Conservation (phyloP, 805 yeast genomes). For the Teunomyces tritomae region DNA sequence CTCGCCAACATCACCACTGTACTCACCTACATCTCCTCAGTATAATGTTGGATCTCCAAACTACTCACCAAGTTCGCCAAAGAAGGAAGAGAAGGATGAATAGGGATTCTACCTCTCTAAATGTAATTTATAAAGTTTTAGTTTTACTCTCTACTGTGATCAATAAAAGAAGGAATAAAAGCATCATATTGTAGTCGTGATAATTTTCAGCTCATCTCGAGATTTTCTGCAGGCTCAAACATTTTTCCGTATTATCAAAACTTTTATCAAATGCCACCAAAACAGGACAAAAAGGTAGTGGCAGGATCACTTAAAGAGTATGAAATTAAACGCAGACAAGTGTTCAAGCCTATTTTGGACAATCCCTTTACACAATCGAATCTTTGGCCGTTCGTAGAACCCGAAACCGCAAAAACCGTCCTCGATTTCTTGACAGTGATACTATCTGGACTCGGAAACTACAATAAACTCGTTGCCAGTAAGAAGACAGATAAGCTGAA, state of each 20-base stretch:
- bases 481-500: conserved; percentile 1
- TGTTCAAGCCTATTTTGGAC: conserved; percentile 62
- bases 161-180: neutral
- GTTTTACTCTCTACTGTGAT: conserved; percentile 1
- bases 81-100: conserved; percentile 19
- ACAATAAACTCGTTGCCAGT: conserved; percentile 15
- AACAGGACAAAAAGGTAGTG: conserved; percentile 6
- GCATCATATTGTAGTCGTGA: neutral
- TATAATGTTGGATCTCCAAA: conserved; percentile 48
- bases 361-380: conserved; percentile 56
- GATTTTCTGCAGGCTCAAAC: neutral
- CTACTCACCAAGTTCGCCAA: conserved; percentile 45
- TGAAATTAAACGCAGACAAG: conserved; percentile 52
- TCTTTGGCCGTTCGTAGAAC: conserved; percentile 42
- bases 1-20: conserved; percentile 40
- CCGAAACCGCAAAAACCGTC: conserved; percentile 34
- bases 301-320: conserved; percentile 45
- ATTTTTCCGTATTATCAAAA: neutral
- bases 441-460: conserved; percentile 29
- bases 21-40: conserved; percentile 47
- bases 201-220: neutral
- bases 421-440: conserved; percentile 33
- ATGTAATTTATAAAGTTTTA: neutral
- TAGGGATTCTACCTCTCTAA: neutral
- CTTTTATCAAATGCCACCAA: neutral